Conservation (phyloP, 768 basidiomycete genomes). For the Tylopilus felleus region DNA sequence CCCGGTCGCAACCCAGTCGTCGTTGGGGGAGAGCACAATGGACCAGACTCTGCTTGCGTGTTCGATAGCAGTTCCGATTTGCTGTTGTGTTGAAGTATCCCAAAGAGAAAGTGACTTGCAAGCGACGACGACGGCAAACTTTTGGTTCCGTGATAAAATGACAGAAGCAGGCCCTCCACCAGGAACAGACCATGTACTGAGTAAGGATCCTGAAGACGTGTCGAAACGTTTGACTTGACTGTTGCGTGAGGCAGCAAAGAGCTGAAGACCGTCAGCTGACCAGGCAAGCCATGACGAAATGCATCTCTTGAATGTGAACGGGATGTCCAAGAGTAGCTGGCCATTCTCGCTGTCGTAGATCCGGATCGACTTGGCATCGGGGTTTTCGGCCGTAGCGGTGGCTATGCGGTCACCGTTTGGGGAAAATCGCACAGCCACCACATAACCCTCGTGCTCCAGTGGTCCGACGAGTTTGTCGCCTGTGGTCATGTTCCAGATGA, state of each 20-base stretch:
- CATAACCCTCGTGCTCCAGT: not conserved
- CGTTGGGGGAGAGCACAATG: not conserved
- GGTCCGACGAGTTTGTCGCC: not conserved
- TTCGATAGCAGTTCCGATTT: not conserved
- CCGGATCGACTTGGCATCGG: not conserved
- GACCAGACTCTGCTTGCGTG: not conserved
- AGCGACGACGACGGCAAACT: not conserved
- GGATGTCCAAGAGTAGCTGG: not conserved
- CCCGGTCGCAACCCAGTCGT: not conserved
- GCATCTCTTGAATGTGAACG: not conserved
- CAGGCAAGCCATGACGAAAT: not conserved
- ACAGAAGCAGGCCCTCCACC: not conserved
- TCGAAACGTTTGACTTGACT: not conserved
- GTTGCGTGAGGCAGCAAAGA: not conserved
- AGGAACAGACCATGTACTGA: not conserved
- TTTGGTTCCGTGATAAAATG: not conserved
- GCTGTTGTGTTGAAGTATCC: not conserved
- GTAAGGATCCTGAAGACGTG: not conserved
- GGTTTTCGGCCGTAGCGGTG: not conserved
- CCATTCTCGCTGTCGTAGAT: conserved; percentile 1
- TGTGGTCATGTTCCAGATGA: not conserved
- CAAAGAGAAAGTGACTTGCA: not conserved
- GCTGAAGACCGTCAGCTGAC: not conserved
- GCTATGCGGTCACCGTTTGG: conserved; percentile 1
- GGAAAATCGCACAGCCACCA: not conserved